Evolutionary conservation across 306 rosid species (phyloP).

Genomic region (Cucumis hystrix): DNA sequence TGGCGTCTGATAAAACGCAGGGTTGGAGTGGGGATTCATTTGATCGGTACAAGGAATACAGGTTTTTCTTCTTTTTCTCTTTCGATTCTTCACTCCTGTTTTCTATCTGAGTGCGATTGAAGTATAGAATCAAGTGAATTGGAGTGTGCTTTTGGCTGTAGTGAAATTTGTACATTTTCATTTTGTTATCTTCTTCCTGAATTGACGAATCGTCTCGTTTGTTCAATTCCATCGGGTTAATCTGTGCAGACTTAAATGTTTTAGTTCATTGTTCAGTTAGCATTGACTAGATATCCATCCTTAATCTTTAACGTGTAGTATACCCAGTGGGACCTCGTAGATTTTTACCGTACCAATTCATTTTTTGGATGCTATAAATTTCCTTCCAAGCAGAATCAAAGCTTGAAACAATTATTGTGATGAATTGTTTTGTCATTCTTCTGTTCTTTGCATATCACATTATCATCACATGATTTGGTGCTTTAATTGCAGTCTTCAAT

Average conservation of each 20-base stretch:
- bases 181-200: not conserved
- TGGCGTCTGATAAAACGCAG: constrained; percentile 95
- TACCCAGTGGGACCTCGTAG: not conserved
- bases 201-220: not conserved
- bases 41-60: constrained; percentile 93
- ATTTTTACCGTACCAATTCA: not conserved
- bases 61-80: constrained; percentile 27
- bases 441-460: not conserved
- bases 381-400: not conserved
- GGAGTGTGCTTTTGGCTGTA: not conserved
- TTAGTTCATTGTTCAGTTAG: not conserved
- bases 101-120: not conserved
- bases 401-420: not conserved
- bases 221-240: not conserved
- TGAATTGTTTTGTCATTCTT: not conserved
- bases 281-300: not conserved
- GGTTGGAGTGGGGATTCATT: constrained; percentile 99
- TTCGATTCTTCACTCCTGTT: not conserved
- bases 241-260: not conserved
- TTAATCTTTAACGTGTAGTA: not conserved
- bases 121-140: not conserved
- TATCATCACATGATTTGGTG: not conserved
- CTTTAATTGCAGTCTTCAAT: not conserved
- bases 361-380: not conserved
- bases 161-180: not conserved